Percentiles rank a stretch among this genome's conserved stretches.
These are phyloP conservation scores for Phanerochaete carnosa DNA, from an alignment of 768 basidiomycete species.

Conservation along the genomic window DNA sequence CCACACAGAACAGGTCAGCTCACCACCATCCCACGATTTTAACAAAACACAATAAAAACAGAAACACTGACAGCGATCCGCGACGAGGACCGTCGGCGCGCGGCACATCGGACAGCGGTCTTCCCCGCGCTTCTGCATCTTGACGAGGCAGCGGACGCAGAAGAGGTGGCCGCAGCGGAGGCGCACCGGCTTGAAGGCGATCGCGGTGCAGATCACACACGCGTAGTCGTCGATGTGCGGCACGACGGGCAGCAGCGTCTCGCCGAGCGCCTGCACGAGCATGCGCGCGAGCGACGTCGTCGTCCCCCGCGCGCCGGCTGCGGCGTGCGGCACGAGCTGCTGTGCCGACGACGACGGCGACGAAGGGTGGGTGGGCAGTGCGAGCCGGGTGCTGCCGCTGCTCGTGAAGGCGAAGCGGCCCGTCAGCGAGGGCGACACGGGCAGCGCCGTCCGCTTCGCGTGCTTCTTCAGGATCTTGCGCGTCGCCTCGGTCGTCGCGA, in stretches of 20 bases:
- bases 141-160: conserved; percentile 78
- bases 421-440: conserved; percentile 42
- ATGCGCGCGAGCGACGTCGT: conserved; percentile 54
- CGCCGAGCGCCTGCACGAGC: conserved; percentile 79
- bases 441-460: conserved; percentile 82
- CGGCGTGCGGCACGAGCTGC: conserved; percentile 6
- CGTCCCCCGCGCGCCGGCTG: background rate
- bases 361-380: background rate
- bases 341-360: background rate
- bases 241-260: conserved; percentile 76
- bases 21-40: too few relatives aligned
- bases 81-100: conserved; percentile 68
- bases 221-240: conserved; percentile 81
- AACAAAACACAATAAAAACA: background rate
- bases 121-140: conserved; percentile 83
- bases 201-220: conserved; percentile 83
- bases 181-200: conserved; percentile 92
- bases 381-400: background rate
- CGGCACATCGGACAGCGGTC: conserved; percentile 84
- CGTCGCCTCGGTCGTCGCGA: conserved; percentile 84
- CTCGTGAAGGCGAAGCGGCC: conserved; percentile 12
- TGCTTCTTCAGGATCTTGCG: conserved; percentile 96
- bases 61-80: conserved; percentile 62
- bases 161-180: conserved; percentile 78
- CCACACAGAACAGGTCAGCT: background rate